phyloP scores from a whole-genome alignment of 2,329 filamentous ascomycete genomes.

The Penicillium digitatum region DNA sequence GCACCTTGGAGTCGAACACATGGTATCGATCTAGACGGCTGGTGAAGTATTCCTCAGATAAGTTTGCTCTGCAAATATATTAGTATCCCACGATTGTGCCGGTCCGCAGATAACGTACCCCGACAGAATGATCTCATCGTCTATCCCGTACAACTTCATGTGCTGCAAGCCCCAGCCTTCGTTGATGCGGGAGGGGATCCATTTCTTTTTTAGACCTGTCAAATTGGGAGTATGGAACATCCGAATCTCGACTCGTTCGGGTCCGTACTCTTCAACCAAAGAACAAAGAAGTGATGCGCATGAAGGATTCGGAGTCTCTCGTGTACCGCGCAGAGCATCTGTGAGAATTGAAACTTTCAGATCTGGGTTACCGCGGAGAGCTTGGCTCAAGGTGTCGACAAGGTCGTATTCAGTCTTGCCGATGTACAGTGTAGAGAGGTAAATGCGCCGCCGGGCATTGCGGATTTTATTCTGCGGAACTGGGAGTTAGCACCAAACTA shows the following conservation, averaged over 20 bases:
- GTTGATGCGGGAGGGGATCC: constrained; percentile 85
- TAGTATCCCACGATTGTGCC: background rate
- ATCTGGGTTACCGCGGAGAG: constrained; percentile 68
- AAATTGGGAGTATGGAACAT: constrained; percentile 99
- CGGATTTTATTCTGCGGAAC: constrained; percentile 68
- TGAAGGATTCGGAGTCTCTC: constrained; percentile 80
- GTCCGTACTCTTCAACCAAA: constrained; percentile 77
- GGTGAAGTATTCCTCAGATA: constrained; percentile 92
- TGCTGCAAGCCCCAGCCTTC: constrained; percentile 98
- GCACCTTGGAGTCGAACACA: constrained; percentile 71
- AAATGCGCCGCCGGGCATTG: constrained; percentile 73
- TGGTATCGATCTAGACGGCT: constrained; percentile 95
- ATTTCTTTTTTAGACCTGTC: constrained; percentile 76
- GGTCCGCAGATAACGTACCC: constrained; percentile 52
- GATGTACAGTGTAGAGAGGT: constrained; percentile 94
- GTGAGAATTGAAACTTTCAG: constrained; percentile 85
- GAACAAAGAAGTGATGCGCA: constrained; percentile 84
- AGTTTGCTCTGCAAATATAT: constrained; percentile 61
- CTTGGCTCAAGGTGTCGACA: constrained; percentile 70
- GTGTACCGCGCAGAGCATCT: constrained; percentile 83
- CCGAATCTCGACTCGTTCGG: constrained; percentile 79
- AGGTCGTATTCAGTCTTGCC: constrained; percentile 89
- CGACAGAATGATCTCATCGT: constrained; percentile 92
- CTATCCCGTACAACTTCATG: constrained; percentile 96
- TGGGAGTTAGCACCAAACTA: background rate